These are phyloP conservation scores for Mycena leptocephala DNA, from an alignment of 768 basidiomycete genomes.

Conservation along the genomic window DNA sequence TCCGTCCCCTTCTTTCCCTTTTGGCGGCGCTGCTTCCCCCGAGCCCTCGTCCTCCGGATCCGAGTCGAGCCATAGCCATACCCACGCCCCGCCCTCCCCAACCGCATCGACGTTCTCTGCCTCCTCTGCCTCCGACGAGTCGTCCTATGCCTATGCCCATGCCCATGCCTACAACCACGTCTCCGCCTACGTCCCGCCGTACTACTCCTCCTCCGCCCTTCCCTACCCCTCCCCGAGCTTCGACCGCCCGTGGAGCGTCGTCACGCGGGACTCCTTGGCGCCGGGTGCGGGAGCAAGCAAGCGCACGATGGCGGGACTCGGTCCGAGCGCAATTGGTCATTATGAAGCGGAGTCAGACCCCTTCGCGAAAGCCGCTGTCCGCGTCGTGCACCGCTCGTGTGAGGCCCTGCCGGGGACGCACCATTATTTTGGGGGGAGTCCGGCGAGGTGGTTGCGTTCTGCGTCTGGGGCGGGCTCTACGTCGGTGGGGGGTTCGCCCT, in stretches of 20 bases:
- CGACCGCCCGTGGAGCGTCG: constrained; percentile 29
- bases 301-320: too few species aligned
- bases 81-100: constrained; percentile 23
- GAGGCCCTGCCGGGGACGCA: constrained; percentile 22
- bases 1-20: not conserved
- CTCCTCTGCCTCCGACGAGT: not conserved
- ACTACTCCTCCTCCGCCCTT: not conserved
- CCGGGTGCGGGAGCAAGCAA: too few species aligned
- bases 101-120: constrained; percentile 12
- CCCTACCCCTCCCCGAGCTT: too few species aligned
- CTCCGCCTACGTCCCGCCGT: not conserved
- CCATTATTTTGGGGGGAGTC: too few species aligned
- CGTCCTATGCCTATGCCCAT: not conserved
- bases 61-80: not conserved
- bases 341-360: constrained; percentile 41
- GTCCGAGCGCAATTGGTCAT: too few species aligned
- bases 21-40: not conserved
- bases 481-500: too few species aligned
- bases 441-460: too few species aligned
- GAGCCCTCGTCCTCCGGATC: not conserved
- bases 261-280: too few species aligned
- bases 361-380: constrained; percentile 44
- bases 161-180: too few species aligned
- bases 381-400: constrained; percentile 42
- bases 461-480: too few species aligned